Evolutionary conservation across 805 yeast species (phyloP).

Genomic region (Priceomyces haplophilus): DNA sequence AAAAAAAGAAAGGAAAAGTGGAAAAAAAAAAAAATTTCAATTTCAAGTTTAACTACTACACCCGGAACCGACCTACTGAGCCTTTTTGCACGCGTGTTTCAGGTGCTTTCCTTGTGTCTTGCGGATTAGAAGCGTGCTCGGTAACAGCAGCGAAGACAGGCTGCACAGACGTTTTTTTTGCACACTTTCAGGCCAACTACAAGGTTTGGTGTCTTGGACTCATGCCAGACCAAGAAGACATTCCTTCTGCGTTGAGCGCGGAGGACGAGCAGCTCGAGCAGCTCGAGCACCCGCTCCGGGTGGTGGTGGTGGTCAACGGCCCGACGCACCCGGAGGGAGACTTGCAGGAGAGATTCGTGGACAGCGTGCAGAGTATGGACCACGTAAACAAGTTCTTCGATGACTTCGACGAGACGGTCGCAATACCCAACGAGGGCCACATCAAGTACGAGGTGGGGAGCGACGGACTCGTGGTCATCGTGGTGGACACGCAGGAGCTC

Average conservation of each 20-base stretch:
- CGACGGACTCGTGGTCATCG: constrained; percentile 55
- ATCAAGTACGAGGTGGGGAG: constrained; percentile 60
- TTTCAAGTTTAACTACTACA: no score
- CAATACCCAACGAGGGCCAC: constrained; percentile 53
- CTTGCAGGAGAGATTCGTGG: constrained; percentile 48
- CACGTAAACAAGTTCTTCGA: constrained; percentile 53
- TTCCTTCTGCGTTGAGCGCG: constrained; percentile 9
- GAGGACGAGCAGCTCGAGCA: constrained; percentile 22
- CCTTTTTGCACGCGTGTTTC: no score
- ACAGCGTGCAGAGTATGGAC: constrained; percentile 43
- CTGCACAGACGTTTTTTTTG: neutral
- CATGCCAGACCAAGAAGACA: constrained; percentile 3
- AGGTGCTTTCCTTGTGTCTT: no score
- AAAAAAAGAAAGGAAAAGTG: no score
- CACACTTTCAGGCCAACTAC: neutral
- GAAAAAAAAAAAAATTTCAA: no score
- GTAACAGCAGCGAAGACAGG: neutral
- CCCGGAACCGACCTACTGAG: no score
- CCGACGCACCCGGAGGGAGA: constrained; percentile 38
- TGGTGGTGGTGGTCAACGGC: constrained; percentile 40
- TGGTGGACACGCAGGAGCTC: constrained; percentile 44
- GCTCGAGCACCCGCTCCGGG: constrained; percentile 47
- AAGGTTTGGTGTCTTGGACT: no score
- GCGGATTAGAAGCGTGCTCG: no score
- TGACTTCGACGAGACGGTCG: constrained; percentile 47